Evolutionary conservation across 2,329 filamentous ascomycete species (phyloP).

Genomic region (Fusarium sulawesiense): DNA sequence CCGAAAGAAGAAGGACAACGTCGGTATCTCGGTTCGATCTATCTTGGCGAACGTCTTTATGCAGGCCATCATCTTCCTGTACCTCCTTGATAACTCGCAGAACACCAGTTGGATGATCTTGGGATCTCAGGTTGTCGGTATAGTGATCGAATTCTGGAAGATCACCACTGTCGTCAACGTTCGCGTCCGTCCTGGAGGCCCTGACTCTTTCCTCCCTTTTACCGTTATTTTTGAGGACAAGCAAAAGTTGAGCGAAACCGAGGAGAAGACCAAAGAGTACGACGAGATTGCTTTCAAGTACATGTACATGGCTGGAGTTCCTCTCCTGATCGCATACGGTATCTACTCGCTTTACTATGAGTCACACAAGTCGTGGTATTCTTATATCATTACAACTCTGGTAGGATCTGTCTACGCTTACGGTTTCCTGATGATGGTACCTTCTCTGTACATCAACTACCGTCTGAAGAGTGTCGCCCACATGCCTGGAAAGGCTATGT

Average conservation of each 20-base stretch:
- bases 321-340: conserved; percentile 88
- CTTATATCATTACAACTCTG: conserved; percentile 92
- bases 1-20: conserved; percentile 99
- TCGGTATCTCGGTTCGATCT: conserved; percentile 94
- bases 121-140: conserved; percentile 88
- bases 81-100: conserved; percentile 95
- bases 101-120: conserved; percentile 99
- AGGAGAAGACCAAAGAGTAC: conserved; percentile 98
- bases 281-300: conserved; percentile 98
- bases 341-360: conserved; percentile 93
- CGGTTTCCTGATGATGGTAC: conserved; percentile 99
- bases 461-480: conserved; percentile 94
- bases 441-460: conserved; percentile 98
- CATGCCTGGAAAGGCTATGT: conserved; percentile 97
- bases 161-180: conserved; percentile 96
- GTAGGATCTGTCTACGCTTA: conserved; percentile 98
- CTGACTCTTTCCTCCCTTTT: conserved; percentile 81
- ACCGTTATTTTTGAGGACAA: conserved; percentile 92
- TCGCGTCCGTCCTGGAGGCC: conserved; percentile 75
- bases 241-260: conserved; percentile 92
- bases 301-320: conserved; percentile 91
- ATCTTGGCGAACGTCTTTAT: conserved; percentile 98
- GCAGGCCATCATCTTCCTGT: conserved; percentile 95
- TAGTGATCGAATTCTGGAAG: conserved; percentile 83
- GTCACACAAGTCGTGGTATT: conserved; percentile 97